A percentile compares a stretch with the other conserved stretches of the same genome.
Evolutionary conservation across 2,329 filamentous ascomycete species (phyloP).

Genomic region (Capronia epimyces): DNA sequence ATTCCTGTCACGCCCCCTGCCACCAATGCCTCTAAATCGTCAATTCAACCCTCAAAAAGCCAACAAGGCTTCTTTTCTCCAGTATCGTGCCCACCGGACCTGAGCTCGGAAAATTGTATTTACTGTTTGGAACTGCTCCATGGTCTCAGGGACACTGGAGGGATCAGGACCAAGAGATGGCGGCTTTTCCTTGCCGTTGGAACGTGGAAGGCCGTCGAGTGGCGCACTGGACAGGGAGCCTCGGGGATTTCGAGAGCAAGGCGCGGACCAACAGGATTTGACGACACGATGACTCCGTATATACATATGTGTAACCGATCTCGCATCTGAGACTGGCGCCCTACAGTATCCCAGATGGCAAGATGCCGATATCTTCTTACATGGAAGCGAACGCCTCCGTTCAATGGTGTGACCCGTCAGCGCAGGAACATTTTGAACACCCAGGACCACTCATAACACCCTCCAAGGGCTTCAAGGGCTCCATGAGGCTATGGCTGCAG

Average conservation of each 20-base stretch:
- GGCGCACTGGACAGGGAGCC: not conserved
- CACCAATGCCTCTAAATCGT: not conserved
- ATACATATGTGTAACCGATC: not conserved
- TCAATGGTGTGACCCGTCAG: slow-evolving; percentile 1
- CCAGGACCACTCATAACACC: not conserved
- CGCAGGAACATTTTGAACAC: slow-evolving; percentile 6
- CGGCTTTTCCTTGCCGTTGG: not conserved
- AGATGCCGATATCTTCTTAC: not conserved
- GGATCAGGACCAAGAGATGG: not conserved
- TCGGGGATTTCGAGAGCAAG: not conserved
- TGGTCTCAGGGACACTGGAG: not conserved
- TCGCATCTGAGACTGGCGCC: not conserved
- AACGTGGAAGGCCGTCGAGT: not conserved
- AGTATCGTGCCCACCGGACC: not conserved
- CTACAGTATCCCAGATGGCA: not conserved
- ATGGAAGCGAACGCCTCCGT: not conserved
- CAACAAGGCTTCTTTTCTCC: not conserved
- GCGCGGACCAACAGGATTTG: not conserved
- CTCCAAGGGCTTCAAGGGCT: not conserved
- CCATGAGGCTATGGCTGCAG: not conserved
- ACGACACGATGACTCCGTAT: not conserved
- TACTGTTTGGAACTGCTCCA: not conserved
- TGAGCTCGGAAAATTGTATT: not conserved
- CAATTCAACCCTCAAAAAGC: not conserved
- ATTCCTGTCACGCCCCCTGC: slow-evolving; percentile 6